phyloP scores from a whole-genome alignment of 805 yeast species.

The Candida ovalis region DNA sequence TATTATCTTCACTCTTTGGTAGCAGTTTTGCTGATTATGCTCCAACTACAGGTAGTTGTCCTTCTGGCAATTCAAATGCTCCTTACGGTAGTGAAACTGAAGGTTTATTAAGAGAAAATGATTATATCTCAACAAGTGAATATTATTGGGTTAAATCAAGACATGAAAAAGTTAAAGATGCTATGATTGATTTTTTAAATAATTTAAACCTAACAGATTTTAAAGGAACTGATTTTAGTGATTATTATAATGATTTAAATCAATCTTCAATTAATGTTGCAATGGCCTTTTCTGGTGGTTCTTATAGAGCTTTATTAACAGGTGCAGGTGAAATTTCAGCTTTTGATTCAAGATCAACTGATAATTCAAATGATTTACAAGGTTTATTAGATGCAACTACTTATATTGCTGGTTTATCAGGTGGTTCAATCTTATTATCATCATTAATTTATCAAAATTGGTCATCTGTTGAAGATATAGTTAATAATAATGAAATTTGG shows the following conservation, averaged over 20 bases:
- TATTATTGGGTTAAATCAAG: conserved; percentile 47
- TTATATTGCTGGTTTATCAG: conserved; percentile 74
- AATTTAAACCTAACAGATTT: conserved; percentile 42
- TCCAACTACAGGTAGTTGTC: conserved; percentile 51
- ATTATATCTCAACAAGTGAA: conserved; percentile 44
- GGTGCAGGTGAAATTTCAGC: conserved; percentile 86
- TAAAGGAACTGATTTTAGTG: conserved; percentile 39
- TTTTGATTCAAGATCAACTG: conserved; percentile 64
- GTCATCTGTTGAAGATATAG: conserved; percentile 58
- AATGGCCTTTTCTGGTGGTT: conserved; percentile 75
- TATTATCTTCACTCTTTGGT: background rate
- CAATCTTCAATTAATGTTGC: conserved; percentile 44
- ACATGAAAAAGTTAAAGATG: conserved; percentile 38
- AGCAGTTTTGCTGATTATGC: conserved; percentile 34
- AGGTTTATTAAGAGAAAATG: conserved; percentile 40
- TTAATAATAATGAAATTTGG: conserved; percentile 51
- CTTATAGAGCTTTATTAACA: conserved; percentile 76
- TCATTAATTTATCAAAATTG: conserved; percentile 66
- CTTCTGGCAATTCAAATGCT: conserved; percentile 23
- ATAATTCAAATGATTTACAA: conserved; percentile 26
- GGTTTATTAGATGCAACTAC: conserved; percentile 70
- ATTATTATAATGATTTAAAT: conserved; percentile 30
- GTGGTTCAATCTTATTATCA: conserved; percentile 74
- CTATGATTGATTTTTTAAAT: conserved; percentile 42
- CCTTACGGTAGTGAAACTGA: conserved; percentile 8